Percentiles rank a stretch among this genome's conserved stretches.
Evolutionary conservation across 148 eudicot genomes (phyloP).

Genomic region (Rhododendron ferrugineum): DNA sequence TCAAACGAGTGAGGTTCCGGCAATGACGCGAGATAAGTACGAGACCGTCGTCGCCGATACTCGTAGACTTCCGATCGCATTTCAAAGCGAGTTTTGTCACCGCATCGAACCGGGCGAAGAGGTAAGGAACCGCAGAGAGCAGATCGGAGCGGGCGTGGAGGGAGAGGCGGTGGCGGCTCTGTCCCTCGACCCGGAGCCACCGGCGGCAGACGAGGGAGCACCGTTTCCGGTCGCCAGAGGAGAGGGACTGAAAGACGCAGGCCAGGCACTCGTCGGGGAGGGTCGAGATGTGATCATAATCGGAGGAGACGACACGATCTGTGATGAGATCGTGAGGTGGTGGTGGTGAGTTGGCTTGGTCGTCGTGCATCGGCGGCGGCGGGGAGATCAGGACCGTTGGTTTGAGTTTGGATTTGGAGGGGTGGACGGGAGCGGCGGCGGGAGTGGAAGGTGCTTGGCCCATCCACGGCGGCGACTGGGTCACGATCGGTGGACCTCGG

Average conservation of each 20-base stretch:
- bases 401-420: constrained; percentile 1
- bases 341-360: neutral
- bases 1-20: constrained; percentile 40
- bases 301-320: neutral
- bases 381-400: constrained; percentile 10
- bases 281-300: constrained; percentile 24
- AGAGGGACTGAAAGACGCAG: constrained; percentile 32
- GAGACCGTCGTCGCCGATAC: constrained; percentile 43
- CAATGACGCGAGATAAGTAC: constrained; percentile 31
- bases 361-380: constrained; percentile 17
- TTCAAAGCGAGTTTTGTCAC: constrained; percentile 49
- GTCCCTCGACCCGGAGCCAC: constrained; percentile 48
- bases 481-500: neutral
- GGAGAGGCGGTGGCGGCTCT: constrained; percentile 49
- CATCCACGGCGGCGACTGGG: constrained; percentile 27
- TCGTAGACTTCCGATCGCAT: constrained; percentile 52
- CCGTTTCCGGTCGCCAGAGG: constrained; percentile 40
- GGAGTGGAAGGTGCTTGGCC: constrained; percentile 43
- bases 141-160: constrained; percentile 39
- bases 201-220: constrained; percentile 46
- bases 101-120: constrained; percentile 46
- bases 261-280: constrained; percentile 52
- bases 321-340: neutral
- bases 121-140: constrained; percentile 1
- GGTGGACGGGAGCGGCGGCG: neutral